These are phyloP conservation scores for Exophiala alcalophila DNA, from an alignment of 2,329 filamentous ascomycete genomes.

Conservation along the genomic window DNA sequence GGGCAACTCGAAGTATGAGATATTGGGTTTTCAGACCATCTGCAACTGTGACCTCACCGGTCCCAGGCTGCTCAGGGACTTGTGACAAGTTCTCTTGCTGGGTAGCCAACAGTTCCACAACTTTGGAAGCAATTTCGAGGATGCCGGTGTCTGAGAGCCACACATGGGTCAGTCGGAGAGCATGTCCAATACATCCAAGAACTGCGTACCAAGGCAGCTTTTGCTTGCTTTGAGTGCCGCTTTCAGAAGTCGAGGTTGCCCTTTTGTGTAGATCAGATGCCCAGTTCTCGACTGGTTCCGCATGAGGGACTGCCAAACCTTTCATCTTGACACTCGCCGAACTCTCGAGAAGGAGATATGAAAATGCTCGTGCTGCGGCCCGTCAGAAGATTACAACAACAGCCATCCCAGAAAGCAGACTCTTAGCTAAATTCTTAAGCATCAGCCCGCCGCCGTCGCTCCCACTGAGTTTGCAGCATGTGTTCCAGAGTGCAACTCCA, in stretches of 20 bases:
- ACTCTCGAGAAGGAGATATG: slow-evolving; percentile 66
- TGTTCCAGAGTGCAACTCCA: slow-evolving; percentile 41
- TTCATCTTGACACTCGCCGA: slow-evolving; percentile 39
- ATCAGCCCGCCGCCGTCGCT: slow-evolving; percentile 1
- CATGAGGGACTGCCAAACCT: too few relatives aligned
- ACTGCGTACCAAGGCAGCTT: slow-evolving; percentile 51
- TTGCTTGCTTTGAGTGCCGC: slow-evolving; percentile 65
- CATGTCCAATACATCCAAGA: background rate
- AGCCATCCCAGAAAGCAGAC: background rate
- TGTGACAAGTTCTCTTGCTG: slow-evolving; percentile 8
- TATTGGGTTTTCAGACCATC: slow-evolving; percentile 50
- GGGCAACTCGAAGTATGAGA: slow-evolving; percentile 60
- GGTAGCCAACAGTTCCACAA: slow-evolving; percentile 62
- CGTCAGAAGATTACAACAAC: background rate
- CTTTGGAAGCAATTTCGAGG: slow-evolving; percentile 56
- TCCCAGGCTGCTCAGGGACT: background rate
- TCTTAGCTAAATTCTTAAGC: slow-evolving; percentile 10
- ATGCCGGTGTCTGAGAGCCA: slow-evolving; percentile 36
- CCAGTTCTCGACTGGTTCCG: too few relatives aligned
- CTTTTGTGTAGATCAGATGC: too few relatives aligned
- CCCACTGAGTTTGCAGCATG: slow-evolving; percentile 27
- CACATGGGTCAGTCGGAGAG: background rate
- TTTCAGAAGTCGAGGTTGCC: slow-evolving; percentile 59
- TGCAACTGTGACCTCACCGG: slow-evolving; percentile 8
- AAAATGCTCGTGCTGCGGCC: slow-evolving; percentile 52